These are phyloP conservation scores for Rhizopus delemar DNA, from an alignment of 371 early-diverging fungal species.

Conservation along the genomic window DNA sequence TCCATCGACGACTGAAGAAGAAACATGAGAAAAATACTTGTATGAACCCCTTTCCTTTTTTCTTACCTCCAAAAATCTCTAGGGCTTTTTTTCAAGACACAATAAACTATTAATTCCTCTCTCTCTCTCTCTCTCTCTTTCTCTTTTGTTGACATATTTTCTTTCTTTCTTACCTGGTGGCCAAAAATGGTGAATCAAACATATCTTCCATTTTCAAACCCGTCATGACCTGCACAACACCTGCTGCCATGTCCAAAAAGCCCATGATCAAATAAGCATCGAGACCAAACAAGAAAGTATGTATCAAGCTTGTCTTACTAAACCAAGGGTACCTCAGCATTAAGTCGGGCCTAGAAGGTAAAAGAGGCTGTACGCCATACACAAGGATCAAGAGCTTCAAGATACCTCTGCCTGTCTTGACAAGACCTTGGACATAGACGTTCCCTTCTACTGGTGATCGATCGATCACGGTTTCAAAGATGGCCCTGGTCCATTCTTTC, in stretches of 20 bases:
- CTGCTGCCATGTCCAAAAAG: slow-evolving; percentile 14
- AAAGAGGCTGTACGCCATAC: slow-evolving; percentile 18
- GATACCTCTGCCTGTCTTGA: slow-evolving; percentile 23
- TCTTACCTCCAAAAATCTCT: slow-evolving; percentile 48
- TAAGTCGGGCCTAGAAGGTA: slow-evolving; percentile 22
- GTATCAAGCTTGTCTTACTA: slow-evolving; percentile 11
- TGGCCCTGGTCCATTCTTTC: slow-evolving; percentile 16
- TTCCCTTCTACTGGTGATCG: neutral
- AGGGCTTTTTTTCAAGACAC: slow-evolving; percentile 22
- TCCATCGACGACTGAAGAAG: slow-evolving; percentile 38
- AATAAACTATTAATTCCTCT: too few species aligned
- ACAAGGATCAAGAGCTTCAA: slow-evolving; percentile 18
- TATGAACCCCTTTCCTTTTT: neutral
- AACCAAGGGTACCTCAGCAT: slow-evolving; percentile 19
- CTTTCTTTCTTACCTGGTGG: slow-evolving; percentile 21
- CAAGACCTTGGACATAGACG: slow-evolving; percentile 12
- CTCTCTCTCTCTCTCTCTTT: neutral
- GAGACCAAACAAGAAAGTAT: slow-evolving; percentile 24
- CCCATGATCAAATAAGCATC: slow-evolving; percentile 23
- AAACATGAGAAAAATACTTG: neutral
- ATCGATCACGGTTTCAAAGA: slow-evolving; percentile 28
- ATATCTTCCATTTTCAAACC: slow-evolving; percentile 26
- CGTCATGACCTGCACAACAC: slow-evolving; percentile 15
- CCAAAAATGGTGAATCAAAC: slow-evolving; percentile 25
- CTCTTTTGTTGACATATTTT: neutral